A percentile compares a stretch with the other conserved stretches of the same genome.
Conservation (phyloP, 306 rosid genomes). For the Chamaecrista fasciculata region DNA sequence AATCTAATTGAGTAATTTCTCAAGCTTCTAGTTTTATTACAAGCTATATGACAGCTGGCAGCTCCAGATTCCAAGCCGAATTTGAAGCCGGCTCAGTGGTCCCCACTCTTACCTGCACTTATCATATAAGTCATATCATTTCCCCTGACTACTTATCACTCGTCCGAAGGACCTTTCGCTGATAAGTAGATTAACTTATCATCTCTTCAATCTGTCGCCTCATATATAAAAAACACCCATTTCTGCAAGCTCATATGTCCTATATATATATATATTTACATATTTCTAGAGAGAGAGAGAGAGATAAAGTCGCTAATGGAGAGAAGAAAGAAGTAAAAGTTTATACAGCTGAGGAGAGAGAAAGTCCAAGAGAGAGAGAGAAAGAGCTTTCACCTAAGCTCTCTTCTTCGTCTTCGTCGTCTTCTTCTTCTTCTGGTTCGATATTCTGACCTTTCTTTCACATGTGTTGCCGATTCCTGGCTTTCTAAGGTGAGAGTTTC, state of each 20-base stretch:
- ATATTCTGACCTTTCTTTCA: slow-evolving; percentile 28
- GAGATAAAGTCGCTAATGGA: slow-evolving; percentile 40
- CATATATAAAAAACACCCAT: slow-evolving; percentile 56
- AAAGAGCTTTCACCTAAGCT: slow-evolving; percentile 41
- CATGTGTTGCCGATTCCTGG: slow-evolving; percentile 39
- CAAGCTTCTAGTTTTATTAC: no score
- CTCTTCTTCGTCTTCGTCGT: slow-evolving; percentile 28
- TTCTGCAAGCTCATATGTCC: slow-evolving; percentile 65
- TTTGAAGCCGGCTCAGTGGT: slow-evolving; percentile 80
- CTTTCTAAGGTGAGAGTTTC: slow-evolving; percentile 59
- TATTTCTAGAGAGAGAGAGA: slow-evolving; percentile 44
- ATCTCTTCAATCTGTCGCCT: slow-evolving; percentile 50
- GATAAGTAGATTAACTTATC: rapidly evolving
- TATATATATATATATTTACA: slow-evolving; percentile 26
- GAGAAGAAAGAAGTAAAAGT: slow-evolving; percentile 32
- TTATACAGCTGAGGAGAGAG: slow-evolving; percentile 57
- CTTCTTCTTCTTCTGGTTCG: slow-evolving; percentile 27
- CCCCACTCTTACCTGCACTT: slow-evolving; percentile 35
- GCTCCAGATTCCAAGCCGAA: slow-evolving; percentile 91
- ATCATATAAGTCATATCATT: rapidly evolving
- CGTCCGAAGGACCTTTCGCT: background rate
- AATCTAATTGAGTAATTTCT: no score
- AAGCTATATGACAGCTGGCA: slow-evolving; percentile 69
- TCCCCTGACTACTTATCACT: background rate
- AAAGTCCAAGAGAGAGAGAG: slow-evolving; percentile 21